Evolutionary conservation across 2,329 filamentous ascomycete species (phyloP).

Genomic region (Cladosporium sp.): DNA sequence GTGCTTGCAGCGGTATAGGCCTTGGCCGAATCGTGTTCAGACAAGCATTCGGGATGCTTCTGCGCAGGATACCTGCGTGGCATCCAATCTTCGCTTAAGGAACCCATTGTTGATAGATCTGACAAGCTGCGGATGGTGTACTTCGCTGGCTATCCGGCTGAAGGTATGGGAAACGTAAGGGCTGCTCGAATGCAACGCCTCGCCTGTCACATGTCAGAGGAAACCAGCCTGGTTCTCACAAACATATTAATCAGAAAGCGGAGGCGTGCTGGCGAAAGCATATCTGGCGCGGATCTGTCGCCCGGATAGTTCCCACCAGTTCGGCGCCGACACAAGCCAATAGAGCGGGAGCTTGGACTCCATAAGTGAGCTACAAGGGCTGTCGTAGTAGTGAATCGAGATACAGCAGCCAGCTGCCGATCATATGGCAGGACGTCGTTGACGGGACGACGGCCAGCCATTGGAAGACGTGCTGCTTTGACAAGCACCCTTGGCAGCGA

Average conservation of each 20-base stretch:
- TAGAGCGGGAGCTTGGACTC: conserved; percentile 5
- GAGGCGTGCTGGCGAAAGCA: too few species aligned
- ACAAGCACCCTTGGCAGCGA: too few species aligned
- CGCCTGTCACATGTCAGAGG: not conserved
- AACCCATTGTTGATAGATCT: not conserved
- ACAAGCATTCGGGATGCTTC: not conserved
- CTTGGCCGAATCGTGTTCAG: not conserved
- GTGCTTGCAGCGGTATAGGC: conserved; percentile 6
- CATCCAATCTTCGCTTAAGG: not conserved
- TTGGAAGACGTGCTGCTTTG: too few species aligned
- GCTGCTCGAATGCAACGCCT: too few species aligned
- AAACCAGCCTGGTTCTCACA: not conserved
- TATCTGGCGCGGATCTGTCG: not conserved
- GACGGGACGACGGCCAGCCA: too few species aligned
- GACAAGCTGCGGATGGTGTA: too few species aligned
- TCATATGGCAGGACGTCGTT: not conserved
- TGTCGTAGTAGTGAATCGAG: too few species aligned
- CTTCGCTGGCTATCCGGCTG: too few species aligned
- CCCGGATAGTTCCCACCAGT: not conserved
- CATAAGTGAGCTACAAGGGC: not conserved
- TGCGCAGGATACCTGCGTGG: conserved; percentile 5
- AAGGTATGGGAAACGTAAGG: too few species aligned
- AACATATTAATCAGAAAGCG: too few species aligned
- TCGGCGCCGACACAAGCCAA: not conserved
- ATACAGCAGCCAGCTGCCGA: not conserved